Base-by-base conservation (phyloP, 164 flowering plant genomes). In the Magnolia changhungtana region DNA sequence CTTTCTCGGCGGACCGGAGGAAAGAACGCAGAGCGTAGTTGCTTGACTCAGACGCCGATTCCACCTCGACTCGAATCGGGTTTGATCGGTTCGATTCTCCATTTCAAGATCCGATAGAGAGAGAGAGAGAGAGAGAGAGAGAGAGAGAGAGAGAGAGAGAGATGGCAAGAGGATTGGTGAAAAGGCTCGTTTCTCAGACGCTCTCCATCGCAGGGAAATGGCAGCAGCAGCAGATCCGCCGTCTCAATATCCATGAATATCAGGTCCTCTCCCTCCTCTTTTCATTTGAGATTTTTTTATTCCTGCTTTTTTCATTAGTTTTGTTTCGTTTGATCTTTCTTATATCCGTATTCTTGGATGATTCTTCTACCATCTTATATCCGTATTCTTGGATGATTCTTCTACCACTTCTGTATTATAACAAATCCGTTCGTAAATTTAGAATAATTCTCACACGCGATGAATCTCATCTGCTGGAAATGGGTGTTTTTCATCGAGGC, bases 151-250 rank as follows among this genome's bases (percentile, higher is more conserved):
- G 61, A 55, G 61, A 55, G 61, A 55, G 61, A 11, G 18, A 16
- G 73, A 91, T 86, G 89, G 89, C 89, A 89, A 87, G 97, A 85
- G 95, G 90, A 50, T 78, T 89, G 83, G 65, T 94, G 9, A 84
- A 82, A 74, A 90, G 86, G 76, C 82, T 96, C 71, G 91, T 85
- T 23, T 86, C 88, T 52, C 83, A 86, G 63, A 86, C 97, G 49
- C 91, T 96, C 74, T 83, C 93, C 66, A 83, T 96, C 80, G 94
- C 97, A 82, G 98, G 98, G 4, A 87, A 88, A 86, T 94, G 92
- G 93, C 99, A 94, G 86, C 95, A 90, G 37, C 98, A 96, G 75
- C 99, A 94, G 83, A 90, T 94, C 77, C 98, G 99, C 72, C 97
- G 97, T 69, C 97, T 96, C 82, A 96, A 96, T 83, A 88, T 94